Percentiles rank a stretch among this genome's conserved stretches.
Evolutionary conservation across 164 flowering plant genomes (phyloP).

Genomic region (Macadamia tetraphylla): DNA sequence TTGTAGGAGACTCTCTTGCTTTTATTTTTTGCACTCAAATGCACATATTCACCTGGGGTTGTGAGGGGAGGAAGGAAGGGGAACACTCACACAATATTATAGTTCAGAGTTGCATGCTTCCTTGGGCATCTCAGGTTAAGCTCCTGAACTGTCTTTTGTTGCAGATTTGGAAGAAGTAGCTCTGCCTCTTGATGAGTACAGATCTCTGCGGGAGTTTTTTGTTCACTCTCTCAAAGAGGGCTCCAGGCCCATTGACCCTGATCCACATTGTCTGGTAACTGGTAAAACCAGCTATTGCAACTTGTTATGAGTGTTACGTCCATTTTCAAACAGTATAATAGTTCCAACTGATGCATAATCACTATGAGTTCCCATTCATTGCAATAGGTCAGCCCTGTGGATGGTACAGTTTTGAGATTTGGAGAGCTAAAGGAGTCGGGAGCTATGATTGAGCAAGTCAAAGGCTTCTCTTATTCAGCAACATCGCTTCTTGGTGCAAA

Average conservation of each 20-base stretch:
- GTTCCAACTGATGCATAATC: neutral
- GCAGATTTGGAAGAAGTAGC: conserved; percentile 84
- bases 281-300: conserved; percentile 50
- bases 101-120: neutral
- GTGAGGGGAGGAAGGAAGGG: no score
- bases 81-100: neutral
- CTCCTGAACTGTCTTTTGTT: conserved; percentile 6
- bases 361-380: neutral
- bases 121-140: neutral
- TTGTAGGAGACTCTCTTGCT: no score
- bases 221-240: conserved; percentile 75
- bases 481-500: conserved; percentile 79
- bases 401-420: conserved; percentile 75
- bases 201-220: conserved; percentile 76
- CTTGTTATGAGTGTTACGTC: conserved; percentile 6
- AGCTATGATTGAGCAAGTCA: conserved; percentile 95
- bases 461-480: conserved; percentile 86
- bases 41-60: no score
- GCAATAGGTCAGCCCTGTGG: conserved; percentile 88
- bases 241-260: conserved; percentile 70
- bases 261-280: conserved; percentile 92
- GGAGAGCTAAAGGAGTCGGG: conserved; percentile 81
- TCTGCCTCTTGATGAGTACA: conserved; percentile 72
- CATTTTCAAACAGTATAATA: neutral
- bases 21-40: no score